Evolutionary conservation across 164 flowering plant species (phyloP).

Genomic region (Aristolochia contorta): DNA sequence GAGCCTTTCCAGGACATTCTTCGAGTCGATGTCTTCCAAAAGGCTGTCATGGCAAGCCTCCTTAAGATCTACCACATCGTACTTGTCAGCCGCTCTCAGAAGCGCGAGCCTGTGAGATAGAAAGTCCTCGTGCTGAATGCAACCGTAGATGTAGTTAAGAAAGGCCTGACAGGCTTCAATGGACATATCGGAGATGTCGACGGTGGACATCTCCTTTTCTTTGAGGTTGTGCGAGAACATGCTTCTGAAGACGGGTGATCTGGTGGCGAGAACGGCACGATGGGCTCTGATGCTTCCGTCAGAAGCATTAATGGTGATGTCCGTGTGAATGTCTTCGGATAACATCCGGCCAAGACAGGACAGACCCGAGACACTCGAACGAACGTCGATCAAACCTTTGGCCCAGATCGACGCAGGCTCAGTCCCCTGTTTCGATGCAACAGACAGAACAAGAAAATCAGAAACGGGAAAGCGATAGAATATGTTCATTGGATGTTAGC

Average conservation of each 20-base stretch:
- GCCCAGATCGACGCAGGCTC: constrained; percentile 79
- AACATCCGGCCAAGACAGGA: constrained; percentile 67
- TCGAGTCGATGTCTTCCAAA: constrained; percentile 71
- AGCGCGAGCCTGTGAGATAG: constrained; percentile 61
- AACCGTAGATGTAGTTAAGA: constrained; percentile 72
- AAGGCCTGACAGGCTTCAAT: constrained; percentile 63
- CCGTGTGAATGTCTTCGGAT: constrained; percentile 73
- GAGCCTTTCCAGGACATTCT: constrained; percentile 84
- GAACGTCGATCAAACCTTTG: constrained; percentile 27
- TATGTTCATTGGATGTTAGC: too few relatives aligned
- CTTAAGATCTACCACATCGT: constrained; percentile 68
- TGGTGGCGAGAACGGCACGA: constrained; percentile 70
- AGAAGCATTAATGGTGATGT: constrained; percentile 63
- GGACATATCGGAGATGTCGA: constrained; percentile 86
- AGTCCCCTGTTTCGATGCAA: constrained; percentile 41
- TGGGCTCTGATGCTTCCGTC: constrained; percentile 76
- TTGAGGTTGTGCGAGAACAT: constrained; percentile 88
- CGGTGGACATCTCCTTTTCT: constrained; percentile 71
- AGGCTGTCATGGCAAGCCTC: constrained; percentile 87
- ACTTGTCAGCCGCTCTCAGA: constrained; percentile 85
- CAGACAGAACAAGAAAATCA: not conserved
- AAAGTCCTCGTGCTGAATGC: constrained; percentile 57
- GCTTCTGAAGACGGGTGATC: constrained; percentile 85
- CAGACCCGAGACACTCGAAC: constrained; percentile 43
- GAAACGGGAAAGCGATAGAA: too few relatives aligned